phyloP scores from a whole-genome alignment of 345 rosid species.

The Microcos paniculata region DNA sequence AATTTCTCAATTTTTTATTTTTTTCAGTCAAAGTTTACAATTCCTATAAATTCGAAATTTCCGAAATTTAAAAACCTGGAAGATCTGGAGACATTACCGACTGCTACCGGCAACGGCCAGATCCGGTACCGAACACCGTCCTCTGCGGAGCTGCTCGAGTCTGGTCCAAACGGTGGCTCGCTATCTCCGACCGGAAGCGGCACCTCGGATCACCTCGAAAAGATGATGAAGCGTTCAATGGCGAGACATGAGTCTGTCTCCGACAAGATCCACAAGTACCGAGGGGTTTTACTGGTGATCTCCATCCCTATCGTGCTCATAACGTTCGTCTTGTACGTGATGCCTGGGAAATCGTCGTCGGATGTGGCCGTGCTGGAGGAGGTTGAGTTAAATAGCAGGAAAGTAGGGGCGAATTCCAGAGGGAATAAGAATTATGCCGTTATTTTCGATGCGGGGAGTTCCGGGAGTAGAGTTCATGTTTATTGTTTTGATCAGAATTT shows the following conservation, averaged over 20 bases:
- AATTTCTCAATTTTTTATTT: background rate
- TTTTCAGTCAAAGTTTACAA: background rate
- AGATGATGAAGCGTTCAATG: constrained; percentile 57
- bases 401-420: constrained; percentile 40
- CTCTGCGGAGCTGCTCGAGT: constrained; percentile 53
- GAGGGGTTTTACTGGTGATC: constrained; percentile 57
- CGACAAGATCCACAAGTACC: constrained; percentile 79
- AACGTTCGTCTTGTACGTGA: constrained; percentile 50
- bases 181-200: constrained; percentile 36
- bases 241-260: constrained; percentile 51
- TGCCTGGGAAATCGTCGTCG: constrained; percentile 54
- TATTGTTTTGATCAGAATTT: constrained; percentile 79
- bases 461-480: constrained; percentile 96
- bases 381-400: constrained; percentile 44
- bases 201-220: constrained; percentile 34
- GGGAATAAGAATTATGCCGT: constrained; percentile 62
- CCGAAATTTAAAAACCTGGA: constrained; percentile 26
- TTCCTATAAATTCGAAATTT: constrained; percentile 16
- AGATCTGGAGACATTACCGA: constrained; percentile 73
- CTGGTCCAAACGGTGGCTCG: constrained; percentile 27
- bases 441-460: constrained; percentile 91
- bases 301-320: constrained; percentile 68
- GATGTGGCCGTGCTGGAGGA: constrained; percentile 39
- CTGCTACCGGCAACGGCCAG: constrained; percentile 72
- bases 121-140: constrained; percentile 89